These are phyloP conservation scores for Rhizophlyctis rosea DNA, from an alignment of 192 early-diverging fungal species.

Conservation along the genomic window DNA sequence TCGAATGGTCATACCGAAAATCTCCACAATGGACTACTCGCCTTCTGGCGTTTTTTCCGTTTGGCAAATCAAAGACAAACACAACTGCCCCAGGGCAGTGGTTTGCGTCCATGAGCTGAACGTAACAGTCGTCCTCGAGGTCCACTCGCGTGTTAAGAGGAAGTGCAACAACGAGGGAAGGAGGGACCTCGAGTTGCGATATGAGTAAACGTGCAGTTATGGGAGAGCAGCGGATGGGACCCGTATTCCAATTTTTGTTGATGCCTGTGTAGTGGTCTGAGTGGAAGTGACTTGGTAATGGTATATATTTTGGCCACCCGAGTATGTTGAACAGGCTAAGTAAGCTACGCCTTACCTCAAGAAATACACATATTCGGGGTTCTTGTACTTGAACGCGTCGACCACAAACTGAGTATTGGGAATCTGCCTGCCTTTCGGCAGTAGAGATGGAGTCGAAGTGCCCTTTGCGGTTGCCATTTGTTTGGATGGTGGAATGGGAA, in stretches of 20 bases:
- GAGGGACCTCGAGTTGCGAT: conserved; percentile 59
- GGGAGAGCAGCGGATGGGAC: conserved; percentile 80
- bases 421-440: conserved; percentile 67
- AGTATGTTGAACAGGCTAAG: conserved; percentile 34
- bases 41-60: too few relatives aligned
- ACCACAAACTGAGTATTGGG: conserved; percentile 78
- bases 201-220: conserved; percentile 78
- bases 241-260: conserved; percentile 63
- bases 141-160: conserved; percentile 62
- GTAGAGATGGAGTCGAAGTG: too few relatives aligned
- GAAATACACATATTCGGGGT: conserved; percentile 72
- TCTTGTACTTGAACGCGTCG: conserved; percentile 87
- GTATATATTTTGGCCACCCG: not conserved
- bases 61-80: conserved; percentile 60
- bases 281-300: conserved; percentile 66
- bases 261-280: conserved; percentile 88
- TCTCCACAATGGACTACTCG: conserved; percentile 77
- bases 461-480: too few relatives aligned
- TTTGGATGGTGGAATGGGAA: too few relatives aligned
- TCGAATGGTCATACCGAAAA: conserved; percentile 60
- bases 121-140: conserved; percentile 59
- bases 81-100: conserved; percentile 65
- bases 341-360: conserved; percentile 82
- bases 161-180: conserved; percentile 51
- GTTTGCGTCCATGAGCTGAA: conserved; percentile 81